Evolutionary conservation across 2,329 filamentous ascomycete genomes (phyloP), one percentile per base, ranked within the genome.

Genomic region (Talaromyces sp.): DNA sequence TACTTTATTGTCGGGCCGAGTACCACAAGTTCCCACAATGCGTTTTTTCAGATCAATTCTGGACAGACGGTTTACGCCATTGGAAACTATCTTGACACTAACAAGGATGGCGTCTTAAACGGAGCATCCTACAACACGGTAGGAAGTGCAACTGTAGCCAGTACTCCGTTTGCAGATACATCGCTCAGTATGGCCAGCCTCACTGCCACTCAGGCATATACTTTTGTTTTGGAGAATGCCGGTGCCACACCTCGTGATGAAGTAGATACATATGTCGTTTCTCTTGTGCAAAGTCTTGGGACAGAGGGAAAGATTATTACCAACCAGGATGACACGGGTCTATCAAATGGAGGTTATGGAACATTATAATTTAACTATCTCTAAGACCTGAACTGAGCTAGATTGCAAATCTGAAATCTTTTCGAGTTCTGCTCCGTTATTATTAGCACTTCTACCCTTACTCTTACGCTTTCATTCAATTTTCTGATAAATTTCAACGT

Each of bases 1-100:
- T 86, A 86, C 72, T 86, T 85, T 73, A 83, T 86, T 66, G 81
- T 80, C 1, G 85, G 84, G 0, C 84, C 84, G 0, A 80, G 76
- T 54, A 85, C 84, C 3, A 60, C 58, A 9, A 37, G 41, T 47
- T 79, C 73, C 31, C 79, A 80, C 2, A 77, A 81, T 1, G 82
- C 83, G 0, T 86, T 85, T 67, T 85, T 82, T 1, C 79, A 83
- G n/a, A 83, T 84, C n/a, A 85, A 85, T 63, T 76, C 72, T 2
- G 82, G 83, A 59, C 86, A 85, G 74, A 81, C 83, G 47, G 84
- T 80, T 17, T 86, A 84, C 52, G 83, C 85, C 13, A 76, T 80
- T 56, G 76, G 79, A 39, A 86, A 86, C 71, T 85, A 80, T 67
- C 81, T 83, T 67, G 85, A 86, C 69, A 75, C 78, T 2, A 76